These are phyloP conservation scores for Blastomyces silverae DNA, from an alignment of 2,329 filamentous ascomycete species.

Conservation along the genomic window DNA sequence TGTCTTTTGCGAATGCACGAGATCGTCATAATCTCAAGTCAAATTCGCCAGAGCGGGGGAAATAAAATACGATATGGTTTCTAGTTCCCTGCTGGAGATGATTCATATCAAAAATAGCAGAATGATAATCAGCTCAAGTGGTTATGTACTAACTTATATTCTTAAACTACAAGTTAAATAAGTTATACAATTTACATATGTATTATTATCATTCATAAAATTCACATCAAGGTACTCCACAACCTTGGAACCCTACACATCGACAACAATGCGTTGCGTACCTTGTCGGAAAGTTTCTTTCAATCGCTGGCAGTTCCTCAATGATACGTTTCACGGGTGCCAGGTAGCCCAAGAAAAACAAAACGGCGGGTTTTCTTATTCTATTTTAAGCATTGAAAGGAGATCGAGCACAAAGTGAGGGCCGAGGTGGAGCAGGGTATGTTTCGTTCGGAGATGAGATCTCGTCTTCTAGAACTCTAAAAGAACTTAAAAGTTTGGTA, in stretches of 20 bases:
- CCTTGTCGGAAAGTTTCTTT: neutral
- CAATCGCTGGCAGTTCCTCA: neutral
- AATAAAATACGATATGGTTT: neutral
- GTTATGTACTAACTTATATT: too few relatives aligned
- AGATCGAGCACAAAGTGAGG: neutral
- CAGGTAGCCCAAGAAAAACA: neutral
- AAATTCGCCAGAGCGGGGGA: too few relatives aligned
- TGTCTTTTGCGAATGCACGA: neutral
- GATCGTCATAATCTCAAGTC: neutral
- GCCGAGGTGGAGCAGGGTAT: slow-evolving; percentile 5
- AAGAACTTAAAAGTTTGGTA: neutral
- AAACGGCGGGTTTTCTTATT: neutral
- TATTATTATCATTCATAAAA: too few relatives aligned
- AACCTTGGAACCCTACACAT: too few relatives aligned
- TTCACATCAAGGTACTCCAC: too few relatives aligned
- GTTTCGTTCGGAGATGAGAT: slow-evolving; percentile 8
- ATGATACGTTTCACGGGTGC: neutral
- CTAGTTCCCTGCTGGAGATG: neutral
- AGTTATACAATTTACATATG: too few relatives aligned
- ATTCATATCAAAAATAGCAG: neutral
- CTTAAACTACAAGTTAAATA: neutral
- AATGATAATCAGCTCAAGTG: neutral
- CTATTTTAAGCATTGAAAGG: slow-evolving; percentile 4
- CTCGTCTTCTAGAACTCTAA: slow-evolving; percentile 1
- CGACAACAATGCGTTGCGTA: too few relatives aligned